Percentiles rank a stretch among this genome's conserved stretches.
Conservation (phyloP, 345 rosid genomes). For the Salix arbutifolia region DNA sequence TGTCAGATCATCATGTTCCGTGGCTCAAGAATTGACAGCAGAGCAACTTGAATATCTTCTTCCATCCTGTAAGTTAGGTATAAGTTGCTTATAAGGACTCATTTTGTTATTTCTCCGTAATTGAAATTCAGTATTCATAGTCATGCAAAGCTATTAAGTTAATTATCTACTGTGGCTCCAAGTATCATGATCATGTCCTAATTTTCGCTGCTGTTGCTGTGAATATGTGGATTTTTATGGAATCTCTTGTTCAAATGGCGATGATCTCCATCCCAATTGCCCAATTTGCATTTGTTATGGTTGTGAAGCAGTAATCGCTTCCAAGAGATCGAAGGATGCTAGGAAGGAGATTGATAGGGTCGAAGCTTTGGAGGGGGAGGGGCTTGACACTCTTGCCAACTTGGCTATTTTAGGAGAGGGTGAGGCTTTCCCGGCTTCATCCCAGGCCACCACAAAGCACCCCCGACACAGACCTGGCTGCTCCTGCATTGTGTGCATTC, state of each 20-base stretch:
- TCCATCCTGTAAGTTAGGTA: constrained; percentile 47
- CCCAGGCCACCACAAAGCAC: constrained; percentile 77
- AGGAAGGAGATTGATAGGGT: constrained; percentile 41
- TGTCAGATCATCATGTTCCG: constrained; percentile 57
- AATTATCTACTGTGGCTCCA: background rate
- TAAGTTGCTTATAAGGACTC: constrained; percentile 10
- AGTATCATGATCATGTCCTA: background rate
- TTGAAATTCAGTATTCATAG: background rate
- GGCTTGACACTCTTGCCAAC: constrained; percentile 64
- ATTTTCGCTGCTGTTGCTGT: background rate
- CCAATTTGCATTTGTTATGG: constrained; percentile 1
- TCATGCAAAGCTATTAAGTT: background rate
- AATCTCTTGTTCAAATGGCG: constrained; percentile 6
- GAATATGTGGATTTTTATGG: background rate
- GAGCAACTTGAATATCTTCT: constrained; percentile 59
- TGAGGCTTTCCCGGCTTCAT: constrained; percentile 41
- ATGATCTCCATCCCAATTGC: constrained; percentile 4
- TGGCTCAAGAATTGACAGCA: constrained; percentile 48
- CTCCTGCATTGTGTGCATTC: constrained; percentile 89
- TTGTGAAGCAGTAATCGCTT: constrained; percentile 30
- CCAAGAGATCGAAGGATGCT: constrained; percentile 50
- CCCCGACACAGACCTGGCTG: constrained; percentile 93
- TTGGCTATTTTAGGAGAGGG: constrained; percentile 61
- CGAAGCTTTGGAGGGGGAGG: constrained; percentile 66
- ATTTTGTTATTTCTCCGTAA: background rate